Evolutionary conservation across 2,329 filamentous ascomycete species (phyloP).

Genomic region (Aureobasidium sp.): DNA sequence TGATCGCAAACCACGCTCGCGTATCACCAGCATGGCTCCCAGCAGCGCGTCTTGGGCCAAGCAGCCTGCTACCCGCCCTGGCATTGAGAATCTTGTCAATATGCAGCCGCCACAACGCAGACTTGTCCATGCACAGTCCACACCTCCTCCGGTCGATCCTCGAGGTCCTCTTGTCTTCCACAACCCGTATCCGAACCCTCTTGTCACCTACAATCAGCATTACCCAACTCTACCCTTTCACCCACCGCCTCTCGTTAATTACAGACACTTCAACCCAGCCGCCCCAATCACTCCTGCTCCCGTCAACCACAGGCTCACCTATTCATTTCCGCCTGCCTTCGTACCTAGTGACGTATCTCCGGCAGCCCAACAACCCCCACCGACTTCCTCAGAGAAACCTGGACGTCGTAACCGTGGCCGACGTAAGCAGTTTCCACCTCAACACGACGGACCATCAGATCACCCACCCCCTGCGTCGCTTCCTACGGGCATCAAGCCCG

Average conservation of each 20-base stretch:
- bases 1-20: background rate
- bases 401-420: background rate
- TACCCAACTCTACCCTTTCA: background rate
- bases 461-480: background rate
- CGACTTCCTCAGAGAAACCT: background rate
- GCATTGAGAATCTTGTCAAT: background rate
- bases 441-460: background rate
- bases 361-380: background rate
- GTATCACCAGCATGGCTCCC: background rate
- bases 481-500: background rate
- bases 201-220: background rate
- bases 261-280: background rate
- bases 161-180: too few species aligned
- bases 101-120: background rate
- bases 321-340: background rate
- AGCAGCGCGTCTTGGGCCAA: background rate
- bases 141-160: background rate
- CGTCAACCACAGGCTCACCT: background rate
- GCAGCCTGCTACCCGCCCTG: background rate
- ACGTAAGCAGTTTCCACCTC: background rate
- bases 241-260: background rate
- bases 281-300: too few species aligned
- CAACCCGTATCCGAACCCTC: background rate
- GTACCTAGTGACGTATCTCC: too few species aligned
- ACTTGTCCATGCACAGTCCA: background rate